Evolutionary conservation across 164 flowering plant genomes (phyloP).

Genomic region (Tetracentron sinense): DNA sequence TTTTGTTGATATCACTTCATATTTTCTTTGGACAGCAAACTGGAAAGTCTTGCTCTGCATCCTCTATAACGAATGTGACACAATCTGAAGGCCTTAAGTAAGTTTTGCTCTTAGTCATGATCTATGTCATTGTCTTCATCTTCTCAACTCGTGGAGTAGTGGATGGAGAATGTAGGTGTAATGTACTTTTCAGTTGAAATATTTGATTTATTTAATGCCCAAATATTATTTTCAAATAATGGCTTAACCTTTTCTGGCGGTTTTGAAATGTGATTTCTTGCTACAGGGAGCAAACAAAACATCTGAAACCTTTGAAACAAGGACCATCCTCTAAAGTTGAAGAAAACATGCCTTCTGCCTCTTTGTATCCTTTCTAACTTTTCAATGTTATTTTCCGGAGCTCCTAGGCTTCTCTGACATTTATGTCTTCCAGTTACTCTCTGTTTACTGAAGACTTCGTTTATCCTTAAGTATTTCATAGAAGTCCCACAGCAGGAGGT

Average conservation of each 20-base stretch:
- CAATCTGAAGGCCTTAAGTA: conserved; percentile 48
- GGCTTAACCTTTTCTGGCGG: not conserved
- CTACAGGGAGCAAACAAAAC: conserved; percentile 60
- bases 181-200: not conserved
- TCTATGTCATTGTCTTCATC: not conserved
- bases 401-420: conserved; percentile 1
- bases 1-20: conserved; percentile 1
- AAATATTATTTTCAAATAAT: not conserved
- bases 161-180: not conserved
- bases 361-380: conserved; percentile 61
- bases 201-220: not conserved
- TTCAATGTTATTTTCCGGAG: not conserved
- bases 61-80: conserved; percentile 15
- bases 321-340: conserved; percentile 34
- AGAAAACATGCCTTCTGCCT: conserved; percentile 34
- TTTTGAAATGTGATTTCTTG: conserved; percentile 18
- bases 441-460: conserved; percentile 1
- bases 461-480: conserved; percentile 43
- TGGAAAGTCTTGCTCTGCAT: conserved; percentile 36
- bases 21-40: conserved; percentile 33
- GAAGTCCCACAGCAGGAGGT: conserved; percentile 57
- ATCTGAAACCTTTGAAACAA: conserved; percentile 40
- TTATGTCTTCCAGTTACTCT: not conserved
- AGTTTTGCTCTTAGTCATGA: conserved; percentile 23
- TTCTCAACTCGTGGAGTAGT: not conserved